phyloP scores from a whole-genome alignment of 2,329 filamentous ascomycete genomes.

The Dothideomycetes sp. region DNA sequence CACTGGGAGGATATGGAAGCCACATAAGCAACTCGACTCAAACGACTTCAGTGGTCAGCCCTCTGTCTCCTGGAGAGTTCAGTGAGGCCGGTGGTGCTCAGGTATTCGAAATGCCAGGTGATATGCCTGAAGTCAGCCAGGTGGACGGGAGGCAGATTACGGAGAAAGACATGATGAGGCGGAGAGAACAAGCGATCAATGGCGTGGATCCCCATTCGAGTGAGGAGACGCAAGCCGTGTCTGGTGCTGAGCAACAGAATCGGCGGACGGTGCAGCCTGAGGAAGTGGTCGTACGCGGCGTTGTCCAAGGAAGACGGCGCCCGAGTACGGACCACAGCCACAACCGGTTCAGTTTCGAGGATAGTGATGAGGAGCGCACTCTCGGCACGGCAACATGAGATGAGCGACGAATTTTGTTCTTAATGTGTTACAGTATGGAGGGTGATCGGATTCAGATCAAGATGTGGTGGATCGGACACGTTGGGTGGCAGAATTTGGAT shows the following conservation, averaged over 20 bases:
- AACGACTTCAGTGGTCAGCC: conserved; percentile 4
- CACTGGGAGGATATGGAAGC: conserved; percentile 1
- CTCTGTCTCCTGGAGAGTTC: conserved; percentile 1
- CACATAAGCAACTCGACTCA: conserved; percentile 10
- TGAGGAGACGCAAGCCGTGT: not conserved
- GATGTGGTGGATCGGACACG: too few relatives aligned
- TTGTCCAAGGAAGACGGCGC: not conserved
- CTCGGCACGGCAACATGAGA: too few relatives aligned
- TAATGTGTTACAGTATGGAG: too few relatives aligned
- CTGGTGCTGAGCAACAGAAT: not conserved
- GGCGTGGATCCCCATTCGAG: conserved; percentile 23
- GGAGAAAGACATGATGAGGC: conserved; percentile 37
- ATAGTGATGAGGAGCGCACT: too few relatives aligned
- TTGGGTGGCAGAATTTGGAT: too few relatives aligned
- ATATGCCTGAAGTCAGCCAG: conserved; percentile 42
- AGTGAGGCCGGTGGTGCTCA: conserved; percentile 26
- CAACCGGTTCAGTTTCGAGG: conserved; percentile 7
- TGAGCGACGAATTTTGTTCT: not conserved
- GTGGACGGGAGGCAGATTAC: conserved; percentile 34
- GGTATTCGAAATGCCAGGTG: conserved; percentile 42
- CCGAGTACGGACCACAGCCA: not conserved
- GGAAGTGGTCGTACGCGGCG: conserved; percentile 2
- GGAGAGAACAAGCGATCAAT: conserved; percentile 34
- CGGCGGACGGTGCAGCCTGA: conserved; percentile 2
- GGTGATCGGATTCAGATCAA: too few relatives aligned